phyloP scores from a whole-genome alignment of 129 eudicot species.

The Escallonia rubra region DNA sequence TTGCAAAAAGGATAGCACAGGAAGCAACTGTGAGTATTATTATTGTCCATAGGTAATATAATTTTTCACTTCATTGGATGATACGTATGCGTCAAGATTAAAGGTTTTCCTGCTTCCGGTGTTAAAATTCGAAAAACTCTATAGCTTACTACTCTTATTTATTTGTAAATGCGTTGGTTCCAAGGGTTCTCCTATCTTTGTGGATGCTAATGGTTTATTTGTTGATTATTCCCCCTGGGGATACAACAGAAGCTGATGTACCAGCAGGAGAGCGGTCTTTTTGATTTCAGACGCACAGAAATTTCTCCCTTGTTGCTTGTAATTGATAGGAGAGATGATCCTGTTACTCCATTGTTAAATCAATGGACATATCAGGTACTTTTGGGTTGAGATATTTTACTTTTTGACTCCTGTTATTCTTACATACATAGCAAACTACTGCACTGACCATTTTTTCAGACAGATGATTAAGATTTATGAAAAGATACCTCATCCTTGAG shows the following conservation, averaged over 20 bases:
- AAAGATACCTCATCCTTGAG: constrained; percentile 11
- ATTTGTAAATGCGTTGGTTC: not conserved
- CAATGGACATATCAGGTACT: constrained; percentile 99
- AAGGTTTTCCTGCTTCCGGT: constrained; percentile 1
- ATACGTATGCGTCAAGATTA: not conserved
- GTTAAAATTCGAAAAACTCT: constrained; percentile 4
- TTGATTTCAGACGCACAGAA: constrained; percentile 94
- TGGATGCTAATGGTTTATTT: not conserved
- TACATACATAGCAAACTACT: too few species aligned
- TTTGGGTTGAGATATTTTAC: not conserved
- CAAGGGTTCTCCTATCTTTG: not conserved
- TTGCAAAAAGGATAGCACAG: constrained; percentile 89
- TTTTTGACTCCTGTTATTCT: not conserved
- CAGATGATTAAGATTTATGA: not conserved
- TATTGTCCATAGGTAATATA: too few species aligned
- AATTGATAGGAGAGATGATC: constrained; percentile 92
- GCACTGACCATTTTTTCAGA: too few species aligned
- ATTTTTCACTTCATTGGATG: too few species aligned
- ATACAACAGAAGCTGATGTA: constrained; percentile 91
- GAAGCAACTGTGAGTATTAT: constrained; percentile 66
- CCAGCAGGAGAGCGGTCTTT: constrained; percentile 99
- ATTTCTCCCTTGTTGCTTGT: constrained; percentile 87
- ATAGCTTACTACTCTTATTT: too few species aligned
- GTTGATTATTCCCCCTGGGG: not conserved
- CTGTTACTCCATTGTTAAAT: constrained; percentile 91